These are phyloP conservation scores for Wickerhamomyces canadensis DNA, from an alignment of 805 yeast species.

Conservation along the genomic window DNA sequence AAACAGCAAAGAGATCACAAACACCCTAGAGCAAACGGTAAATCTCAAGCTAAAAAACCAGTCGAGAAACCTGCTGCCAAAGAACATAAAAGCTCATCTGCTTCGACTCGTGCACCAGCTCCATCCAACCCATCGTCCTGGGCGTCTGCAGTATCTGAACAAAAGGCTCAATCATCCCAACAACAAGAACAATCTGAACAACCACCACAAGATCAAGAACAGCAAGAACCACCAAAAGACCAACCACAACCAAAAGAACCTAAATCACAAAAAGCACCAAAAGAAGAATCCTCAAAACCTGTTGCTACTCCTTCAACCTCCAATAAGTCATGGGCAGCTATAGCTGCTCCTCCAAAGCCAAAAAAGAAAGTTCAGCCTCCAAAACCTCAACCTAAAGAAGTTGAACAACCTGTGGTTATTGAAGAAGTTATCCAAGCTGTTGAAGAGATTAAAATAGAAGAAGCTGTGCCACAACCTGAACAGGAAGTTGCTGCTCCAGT, in stretches of 20 bases:
- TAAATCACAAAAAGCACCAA: conserved; percentile 12
- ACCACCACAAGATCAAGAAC: conserved; percentile 7
- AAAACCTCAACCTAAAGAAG: conserved; percentile 18
- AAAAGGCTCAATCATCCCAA: conserved; percentile 16
- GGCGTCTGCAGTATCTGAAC: conserved; percentile 24
- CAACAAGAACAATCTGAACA: conserved; percentile 9
- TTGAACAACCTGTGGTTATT: conserved; percentile 32
- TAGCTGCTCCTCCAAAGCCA: conserved; percentile 46
- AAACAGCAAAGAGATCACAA: conserved; percentile 3
- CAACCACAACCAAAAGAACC: conserved; percentile 8
- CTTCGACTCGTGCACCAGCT: conserved; percentile 14
- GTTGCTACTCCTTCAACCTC: conserved; percentile 22
- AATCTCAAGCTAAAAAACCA: conserved; percentile 13
- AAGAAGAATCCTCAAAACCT: conserved; percentile 14
- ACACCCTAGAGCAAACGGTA: conserved; percentile 9
- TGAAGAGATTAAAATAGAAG: conserved; percentile 16
- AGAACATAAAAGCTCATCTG: conserved; percentile 8
- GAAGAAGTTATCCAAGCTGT: conserved; percentile 12
- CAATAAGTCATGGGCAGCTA: conserved; percentile 61
- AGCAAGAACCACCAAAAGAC: conserved; percentile 9
- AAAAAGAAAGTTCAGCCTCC: conserved; percentile 19
- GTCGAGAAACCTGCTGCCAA: conserved; percentile 16
- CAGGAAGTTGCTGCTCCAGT: conserved; percentile 7
- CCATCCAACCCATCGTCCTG: conserved; percentile 21
- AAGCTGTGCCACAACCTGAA: conserved; percentile 12